Percentiles rank a stretch among this genome's conserved stretches.
These are phyloP conservation scores for Cunninghamia lanceolata DNA, from an alignment of 75 land plant species.

Conservation along the genomic window DNA sequence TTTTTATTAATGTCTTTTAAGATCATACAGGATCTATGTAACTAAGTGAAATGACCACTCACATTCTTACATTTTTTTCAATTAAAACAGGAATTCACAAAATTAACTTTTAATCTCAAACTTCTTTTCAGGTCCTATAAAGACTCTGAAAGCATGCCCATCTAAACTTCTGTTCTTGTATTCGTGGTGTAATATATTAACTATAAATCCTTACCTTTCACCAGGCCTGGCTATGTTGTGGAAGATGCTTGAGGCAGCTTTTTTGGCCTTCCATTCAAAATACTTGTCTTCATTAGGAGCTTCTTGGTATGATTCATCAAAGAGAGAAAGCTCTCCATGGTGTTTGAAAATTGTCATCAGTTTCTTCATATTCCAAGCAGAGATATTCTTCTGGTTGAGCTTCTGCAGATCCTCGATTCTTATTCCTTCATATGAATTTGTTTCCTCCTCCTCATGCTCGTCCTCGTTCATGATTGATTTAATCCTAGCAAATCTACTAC, in stretches of 20 bases:
- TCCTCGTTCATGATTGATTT: background rate
- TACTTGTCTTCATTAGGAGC: constrained; percentile 23
- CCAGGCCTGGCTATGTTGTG: constrained; percentile 38
- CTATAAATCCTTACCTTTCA: constrained; percentile 21
- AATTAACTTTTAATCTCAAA: background rate
- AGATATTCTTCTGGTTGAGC: constrained; percentile 35
- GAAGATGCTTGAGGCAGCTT: constrained; percentile 23
- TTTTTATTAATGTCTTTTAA: no score
- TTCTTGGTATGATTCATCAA: constrained; percentile 15
- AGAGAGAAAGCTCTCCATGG: constrained; percentile 21
- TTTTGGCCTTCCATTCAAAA: constrained; percentile 47
- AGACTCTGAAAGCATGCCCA: background rate
- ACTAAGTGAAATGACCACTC: background rate
- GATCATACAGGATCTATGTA: background rate
- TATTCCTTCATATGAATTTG: background rate
- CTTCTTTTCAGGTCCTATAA: background rate
- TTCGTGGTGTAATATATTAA: background rate
- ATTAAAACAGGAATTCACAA: background rate
- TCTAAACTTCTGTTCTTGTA: background rate
- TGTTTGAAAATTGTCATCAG: constrained; percentile 23
- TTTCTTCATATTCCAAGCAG: constrained; percentile 42
- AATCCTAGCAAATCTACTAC: background rate
- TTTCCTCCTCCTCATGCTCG: background rate
- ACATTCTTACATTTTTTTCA: background rate
- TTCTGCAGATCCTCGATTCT: constrained; percentile 24